These are phyloP conservation scores for Oryza officinalis DNA, from an alignment of 176 grass and related monocot species.

Conservation along the genomic window DNA sequence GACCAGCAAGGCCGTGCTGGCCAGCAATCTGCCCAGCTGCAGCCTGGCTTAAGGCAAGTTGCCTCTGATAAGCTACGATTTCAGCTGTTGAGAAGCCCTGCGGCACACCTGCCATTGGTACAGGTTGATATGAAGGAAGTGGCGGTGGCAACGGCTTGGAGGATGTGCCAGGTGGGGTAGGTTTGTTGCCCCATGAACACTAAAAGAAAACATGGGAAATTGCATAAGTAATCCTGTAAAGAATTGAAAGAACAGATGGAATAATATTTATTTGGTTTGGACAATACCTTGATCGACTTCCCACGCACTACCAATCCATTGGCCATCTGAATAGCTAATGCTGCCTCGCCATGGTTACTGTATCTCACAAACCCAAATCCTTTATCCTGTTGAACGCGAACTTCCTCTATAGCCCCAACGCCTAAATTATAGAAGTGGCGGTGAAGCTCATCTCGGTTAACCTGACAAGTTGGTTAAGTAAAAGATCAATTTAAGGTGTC, in stretches of 20 bases:
- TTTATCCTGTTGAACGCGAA: constrained; percentile 79
- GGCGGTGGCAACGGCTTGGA: constrained; percentile 77
- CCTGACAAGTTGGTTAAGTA: constrained; percentile 45
- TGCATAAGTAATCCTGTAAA: neutral
- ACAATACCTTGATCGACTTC: constrained; percentile 67
- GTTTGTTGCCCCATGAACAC: constrained; percentile 90
- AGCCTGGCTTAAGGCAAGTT: constrained; percentile 67
- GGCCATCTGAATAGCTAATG: constrained; percentile 78
- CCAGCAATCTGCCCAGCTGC: constrained; percentile 59
- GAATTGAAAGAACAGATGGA: neutral
- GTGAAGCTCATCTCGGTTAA: constrained; percentile 79
- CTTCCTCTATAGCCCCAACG: constrained; percentile 75
- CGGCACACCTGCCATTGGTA: constrained; percentile 57
- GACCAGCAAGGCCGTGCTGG: constrained; percentile 64
- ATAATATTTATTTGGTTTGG: neutral
- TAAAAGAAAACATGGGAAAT: constrained; percentile 25
- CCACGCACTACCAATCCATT: constrained; percentile 75
- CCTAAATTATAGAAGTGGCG: constrained; percentile 77
- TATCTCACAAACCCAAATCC: constrained; percentile 92
- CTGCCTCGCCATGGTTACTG: constrained; percentile 69
- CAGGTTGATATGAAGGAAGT: constrained; percentile 51
- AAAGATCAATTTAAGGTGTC: constrained; percentile 23
- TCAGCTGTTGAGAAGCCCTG: constrained; percentile 65
- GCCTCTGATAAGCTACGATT: constrained; percentile 73
- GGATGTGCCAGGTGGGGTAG: constrained; percentile 63